phyloP scores from a whole-genome alignment of 1,284 basidiomycete genomes.

The Agroathelia rolfsii region DNA sequence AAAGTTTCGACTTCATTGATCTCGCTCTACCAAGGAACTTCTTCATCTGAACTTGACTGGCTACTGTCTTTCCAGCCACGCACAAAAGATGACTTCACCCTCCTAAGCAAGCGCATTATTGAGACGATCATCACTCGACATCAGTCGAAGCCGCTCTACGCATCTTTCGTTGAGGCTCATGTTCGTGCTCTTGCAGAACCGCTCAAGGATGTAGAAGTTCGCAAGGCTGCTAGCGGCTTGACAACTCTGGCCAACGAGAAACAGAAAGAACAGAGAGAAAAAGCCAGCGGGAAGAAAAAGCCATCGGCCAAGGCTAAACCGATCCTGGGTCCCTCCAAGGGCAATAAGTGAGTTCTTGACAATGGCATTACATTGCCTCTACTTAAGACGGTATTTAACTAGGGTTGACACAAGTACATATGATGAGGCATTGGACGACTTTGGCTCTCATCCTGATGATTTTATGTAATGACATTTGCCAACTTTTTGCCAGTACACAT shows the following conservation, averaged over 20 bases:
- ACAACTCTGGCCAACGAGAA: conserved; percentile 89
- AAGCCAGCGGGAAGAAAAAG: conserved; percentile 85
- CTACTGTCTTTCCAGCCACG: conserved; percentile 68
- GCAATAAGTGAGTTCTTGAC: conserved; percentile 52
- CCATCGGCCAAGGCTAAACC: conserved; percentile 65
- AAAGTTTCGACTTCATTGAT: conserved; percentile 5
- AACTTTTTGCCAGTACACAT: no score
- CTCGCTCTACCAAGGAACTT: conserved; percentile 36
- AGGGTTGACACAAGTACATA: conserved; percentile 75
- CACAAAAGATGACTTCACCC: conserved; percentile 78
- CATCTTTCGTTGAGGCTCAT: conserved; percentile 75
- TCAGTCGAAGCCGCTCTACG: conserved; percentile 71
- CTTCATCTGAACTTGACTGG: conserved; percentile 57
- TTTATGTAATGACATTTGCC: no score
- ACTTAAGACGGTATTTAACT: conserved; percentile 9
- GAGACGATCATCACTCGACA: conserved; percentile 68
- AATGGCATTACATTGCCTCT: conserved; percentile 7
- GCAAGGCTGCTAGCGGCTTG: conserved; percentile 75
- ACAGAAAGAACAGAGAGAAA: conserved; percentile 81
- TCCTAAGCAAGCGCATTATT: conserved; percentile 64
- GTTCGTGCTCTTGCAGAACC: conserved; percentile 63
- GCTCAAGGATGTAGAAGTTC: conserved; percentile 80
- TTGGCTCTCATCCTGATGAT: conserved; percentile 56
- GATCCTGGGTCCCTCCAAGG: conserved; percentile 61
- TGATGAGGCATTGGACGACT: conserved; percentile 81